Base-by-base conservation (phyloP, 129 eudicot species). In the Calendula officinalis region DNA sequence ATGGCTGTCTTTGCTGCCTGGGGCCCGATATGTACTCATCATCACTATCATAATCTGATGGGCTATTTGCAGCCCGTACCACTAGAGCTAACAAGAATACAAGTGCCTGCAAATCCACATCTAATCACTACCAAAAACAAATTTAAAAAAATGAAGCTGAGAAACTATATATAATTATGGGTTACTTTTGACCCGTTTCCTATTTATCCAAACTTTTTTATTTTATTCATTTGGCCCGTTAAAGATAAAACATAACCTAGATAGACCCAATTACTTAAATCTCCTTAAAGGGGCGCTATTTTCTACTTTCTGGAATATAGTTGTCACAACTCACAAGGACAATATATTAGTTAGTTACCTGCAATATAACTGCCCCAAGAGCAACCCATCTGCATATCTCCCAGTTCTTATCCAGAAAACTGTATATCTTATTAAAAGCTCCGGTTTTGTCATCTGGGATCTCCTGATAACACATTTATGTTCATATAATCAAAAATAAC, bases 361-460 rank as follows among this genome's bases (percentile, higher is more conserved):
- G 76, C 40, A 91, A 67, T 69, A 87, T 32, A 69, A 87, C 85
- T 64, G 77, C 82, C 33, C 98, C 98, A 71, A 91, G 94, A 39
- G 94, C 94, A 74, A 80, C 94, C 98, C 98, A 91, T 72, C 77
- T 91, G 67, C 83, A 68, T 78, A 84, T 82, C 5, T 75, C 37
- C 98, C 98, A 91, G 72, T 91, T 75, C 34, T 84, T 67, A 42
- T 82, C 80, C 45, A 91, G 79, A 78, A 91, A 91, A 16, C 75
- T 77, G 63, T 80, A 82, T 4, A 91, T 82, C 94, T 48, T 82
- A 51, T 87, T 78, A 32, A 87, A 91, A 51, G 76, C 64, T 52
- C 94, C 96, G 32, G 96, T 91, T 80, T 87, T 82, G 82, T 91
- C 98, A n/a, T 42, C 61, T 9, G 98, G 98, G 15, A 91, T 85